Conservation (phyloP, 2,329 filamentous ascomycete genomes). For the Fusarium foetens region DNA sequence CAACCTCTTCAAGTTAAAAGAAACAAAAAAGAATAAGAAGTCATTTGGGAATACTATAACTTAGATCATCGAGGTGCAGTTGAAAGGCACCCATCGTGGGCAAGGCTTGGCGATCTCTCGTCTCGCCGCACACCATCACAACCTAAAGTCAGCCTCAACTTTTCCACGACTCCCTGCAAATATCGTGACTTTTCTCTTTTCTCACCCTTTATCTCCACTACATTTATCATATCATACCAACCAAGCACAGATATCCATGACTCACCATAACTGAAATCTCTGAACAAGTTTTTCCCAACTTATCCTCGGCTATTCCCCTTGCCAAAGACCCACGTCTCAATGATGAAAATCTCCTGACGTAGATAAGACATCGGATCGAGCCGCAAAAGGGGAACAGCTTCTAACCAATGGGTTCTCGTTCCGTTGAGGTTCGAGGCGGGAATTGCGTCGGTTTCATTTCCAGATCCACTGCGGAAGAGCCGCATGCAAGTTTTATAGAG, state of each 20-base stretch:
- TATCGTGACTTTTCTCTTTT: background rate
- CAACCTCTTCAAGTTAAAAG: rapidly evolving
- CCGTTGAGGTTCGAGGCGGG: conserved; percentile 28
- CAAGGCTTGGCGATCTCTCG: conserved; percentile 25
- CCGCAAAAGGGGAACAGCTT: conserved; percentile 15
- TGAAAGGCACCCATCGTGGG: background rate
- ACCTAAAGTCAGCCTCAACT: conserved; percentile 20
- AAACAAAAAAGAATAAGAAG: background rate
- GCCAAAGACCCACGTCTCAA: conserved; percentile 16
- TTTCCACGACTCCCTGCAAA: background rate
- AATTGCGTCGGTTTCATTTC: conserved; percentile 37
- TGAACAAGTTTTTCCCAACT: background rate
- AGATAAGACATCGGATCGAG: conserved; percentile 30
- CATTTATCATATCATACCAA: background rate
- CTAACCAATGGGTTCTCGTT: conserved; percentile 28
- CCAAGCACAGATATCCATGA: background rate
- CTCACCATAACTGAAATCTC: background rate
- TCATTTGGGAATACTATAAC: background rate
- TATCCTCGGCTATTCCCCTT: conserved; percentile 43
- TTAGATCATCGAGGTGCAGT: background rate
- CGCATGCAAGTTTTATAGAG: conserved; percentile 27
- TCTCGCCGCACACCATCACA: conserved; percentile 1
- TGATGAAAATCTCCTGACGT: conserved; percentile 36
- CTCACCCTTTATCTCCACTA: background rate
- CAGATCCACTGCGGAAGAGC: conserved; percentile 42